Evolutionary conservation across 2,329 filamentous ascomycete species (phyloP), one percentile per base, ranked within the genome.

Genomic region (Botrytis sinoallii): DNA sequence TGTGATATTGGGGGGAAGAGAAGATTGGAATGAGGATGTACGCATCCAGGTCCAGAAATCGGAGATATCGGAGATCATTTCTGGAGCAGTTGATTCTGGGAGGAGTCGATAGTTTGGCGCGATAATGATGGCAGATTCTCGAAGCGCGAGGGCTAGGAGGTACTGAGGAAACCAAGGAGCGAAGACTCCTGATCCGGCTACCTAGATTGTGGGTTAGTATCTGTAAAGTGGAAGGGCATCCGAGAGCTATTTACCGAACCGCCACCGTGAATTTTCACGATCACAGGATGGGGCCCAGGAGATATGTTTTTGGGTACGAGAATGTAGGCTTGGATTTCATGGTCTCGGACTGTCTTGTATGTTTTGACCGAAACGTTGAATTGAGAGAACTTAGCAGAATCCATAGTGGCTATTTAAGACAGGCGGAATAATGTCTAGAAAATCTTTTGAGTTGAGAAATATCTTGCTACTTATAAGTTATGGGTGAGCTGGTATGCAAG

Each of bases 31-130:
- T 32, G 66, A 86, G 25, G 48, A n/a, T 55, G 48, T n/a, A n/a
- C 48, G 48, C 48, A 12, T 76, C 85, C 86, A 88, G 9, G 74
- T 74, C 84, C 84, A 88, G 77, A 86, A 85, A 74, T 85, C 83
- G 20, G 79, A 71, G 1, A 87, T 75, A 76, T 88, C 86, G 8
- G 82, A 76, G 48, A 86, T 80, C 73, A 87, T 85, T 38, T 87
- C 84, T 3, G 79, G 68, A 59, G 84, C 84, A 35, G 74, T 84
- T 71, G 83, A 79, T 75, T 87, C 85, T 35, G 86, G 86, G 29
- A 86, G 74, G 4, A 88, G 83, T 22, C 86, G 85, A 79, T 88
- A 85, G 78, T 86, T 85, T 1, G 86, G 84, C 3, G 82, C 80
- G 16, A 87, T 77, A 46, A 85, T 79, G 52, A 88, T 71, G 29